Evolutionary conservation across 352 stramenopile genomes (phyloP), one percentile per base, ranked within the genome.

Genomic region (Globisporangium heterothallicum): DNA sequence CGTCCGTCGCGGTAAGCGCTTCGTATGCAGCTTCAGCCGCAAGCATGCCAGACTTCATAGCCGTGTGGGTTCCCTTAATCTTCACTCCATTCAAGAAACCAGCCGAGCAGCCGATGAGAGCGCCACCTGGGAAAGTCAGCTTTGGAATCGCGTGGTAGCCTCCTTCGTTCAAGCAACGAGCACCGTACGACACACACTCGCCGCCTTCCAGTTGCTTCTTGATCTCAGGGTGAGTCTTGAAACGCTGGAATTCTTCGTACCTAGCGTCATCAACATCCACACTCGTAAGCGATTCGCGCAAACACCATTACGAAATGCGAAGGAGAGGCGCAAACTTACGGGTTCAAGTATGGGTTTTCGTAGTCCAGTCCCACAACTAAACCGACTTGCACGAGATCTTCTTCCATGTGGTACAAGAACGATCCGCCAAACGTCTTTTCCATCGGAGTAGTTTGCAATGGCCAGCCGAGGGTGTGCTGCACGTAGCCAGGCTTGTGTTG

Each of bases 231-330:
- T 99, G 96, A 6, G 96, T 98, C 84, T 99, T 99, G 80, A 96
- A 99, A 45, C 93, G 81, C 85, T 99, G 97, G 82, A 99, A 99
- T 74, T 99, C 97, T 60, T 99, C 78, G 67, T 99, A 99, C 29
- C 47, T 58, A 49, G 4, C 25, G 12, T 10, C 35, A 43, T 16
- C 8, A 24, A 58, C 16, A 32, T 8, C 30, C 6, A 25, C 18
- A 46, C 19, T 12, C 41, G 41, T 46, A 14, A 38, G 21, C 40
- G 9, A 42, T 27, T 52, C 45, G 32, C 27, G n/a, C 25, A 27
- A 52, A 7, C 36, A 55, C 7, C 22, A 40, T 36, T n/a, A 25
- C 26, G 22, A 32, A 50, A 30, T 41, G 14, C n/a, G 16, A 38
- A 38, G 5, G n/a, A 16, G 3, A 38, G n/a, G n/a, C 30, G 14